Evolutionary conservation across 306 rosid species (phyloP).

Genomic region (Pyrus betulifolia): DNA sequence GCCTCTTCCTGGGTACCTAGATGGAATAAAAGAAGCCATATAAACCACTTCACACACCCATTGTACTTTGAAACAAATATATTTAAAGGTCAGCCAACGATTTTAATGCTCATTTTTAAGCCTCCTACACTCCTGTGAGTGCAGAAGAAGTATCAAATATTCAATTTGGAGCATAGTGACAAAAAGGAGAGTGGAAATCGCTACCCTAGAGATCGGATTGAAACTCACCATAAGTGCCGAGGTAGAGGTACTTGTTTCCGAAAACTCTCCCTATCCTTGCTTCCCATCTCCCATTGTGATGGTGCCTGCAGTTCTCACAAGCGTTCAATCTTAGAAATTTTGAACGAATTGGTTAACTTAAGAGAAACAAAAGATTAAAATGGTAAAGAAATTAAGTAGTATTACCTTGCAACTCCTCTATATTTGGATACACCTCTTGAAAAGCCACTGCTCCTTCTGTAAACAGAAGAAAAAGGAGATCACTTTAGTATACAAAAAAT

Average conservation of each 20-base stretch:
- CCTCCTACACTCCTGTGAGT: not conserved
- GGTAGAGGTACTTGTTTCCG: slow-evolving; percentile 47
- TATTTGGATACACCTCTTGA: slow-evolving; percentile 44
- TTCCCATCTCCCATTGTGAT: slow-evolving; percentile 56
- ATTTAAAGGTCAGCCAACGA: not conserved
- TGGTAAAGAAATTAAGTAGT: not conserved
- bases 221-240: slow-evolving; percentile 36
- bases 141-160: not conserved
- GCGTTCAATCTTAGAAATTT: slow-evolving; percentile 6
- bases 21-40: not conserved
- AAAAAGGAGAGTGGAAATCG: not conserved
- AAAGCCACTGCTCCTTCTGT: slow-evolving; percentile 42
- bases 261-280: slow-evolving; percentile 46
- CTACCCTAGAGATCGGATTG: not conserved
- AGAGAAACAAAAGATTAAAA: not conserved
- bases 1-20: slow-evolving; percentile 49
- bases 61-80: not conserved
- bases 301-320: slow-evolving; percentile 27
- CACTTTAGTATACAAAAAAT: not conserved
- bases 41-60: not conserved
- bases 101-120: not conserved
- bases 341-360: not conserved
- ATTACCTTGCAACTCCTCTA: slow-evolving; percentile 44
- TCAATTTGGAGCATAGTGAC: not conserved
- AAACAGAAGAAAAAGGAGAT: not conserved